A percentile compares a stretch with the other conserved stretches of the same genome.
phyloP scores from a whole-genome alignment of 495 filamentous ascomycete species.

The Podospora comata region DNA sequence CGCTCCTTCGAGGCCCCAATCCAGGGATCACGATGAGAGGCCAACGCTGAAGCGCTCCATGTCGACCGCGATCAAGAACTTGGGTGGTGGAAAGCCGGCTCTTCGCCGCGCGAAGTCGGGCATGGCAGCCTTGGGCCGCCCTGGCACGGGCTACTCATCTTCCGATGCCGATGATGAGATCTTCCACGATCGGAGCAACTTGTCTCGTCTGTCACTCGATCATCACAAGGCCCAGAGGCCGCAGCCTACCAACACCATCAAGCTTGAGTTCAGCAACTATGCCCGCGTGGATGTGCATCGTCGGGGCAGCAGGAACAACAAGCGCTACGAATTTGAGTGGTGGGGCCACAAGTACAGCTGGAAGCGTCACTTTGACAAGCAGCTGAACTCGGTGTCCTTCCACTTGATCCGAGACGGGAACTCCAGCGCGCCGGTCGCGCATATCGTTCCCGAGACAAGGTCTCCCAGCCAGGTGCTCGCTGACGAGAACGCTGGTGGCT shows the following conservation, averaged over 20 bases:
- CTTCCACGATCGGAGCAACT: constrained; percentile 32
- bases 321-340: constrained; percentile 87
- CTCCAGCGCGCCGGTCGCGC: constrained; percentile 63
- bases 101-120: constrained; percentile 48
- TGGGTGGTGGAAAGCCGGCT: constrained; percentile 56
- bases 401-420: constrained; percentile 68
- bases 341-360: constrained; percentile 86
- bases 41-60: constrained; percentile 64
- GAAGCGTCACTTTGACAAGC: constrained; percentile 67
- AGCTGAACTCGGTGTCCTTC: constrained; percentile 63
- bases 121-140: constrained; percentile 37
- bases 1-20: constrained; percentile 20
- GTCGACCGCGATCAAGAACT: constrained; percentile 67
- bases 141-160: constrained; percentile 42
- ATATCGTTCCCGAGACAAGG: constrained; percentile 78
- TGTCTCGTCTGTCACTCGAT: constrained; percentile 35
- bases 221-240: constrained; percentile 39
- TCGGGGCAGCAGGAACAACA: constrained; percentile 63
- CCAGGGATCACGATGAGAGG: constrained; percentile 21
- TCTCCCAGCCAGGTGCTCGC: constrained; percentile 65
- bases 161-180: constrained; percentile 50
- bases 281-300: constrained; percentile 83
- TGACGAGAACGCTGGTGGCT: constrained; percentile 78
- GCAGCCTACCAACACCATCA: constrained; percentile 66
- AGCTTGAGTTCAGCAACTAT: constrained; percentile 96